Evolutionary conservation across 257 asterid genomes (phyloP), one percentile per base, ranked within the genome.

Genomic region (Salvia hispanica): DNA sequence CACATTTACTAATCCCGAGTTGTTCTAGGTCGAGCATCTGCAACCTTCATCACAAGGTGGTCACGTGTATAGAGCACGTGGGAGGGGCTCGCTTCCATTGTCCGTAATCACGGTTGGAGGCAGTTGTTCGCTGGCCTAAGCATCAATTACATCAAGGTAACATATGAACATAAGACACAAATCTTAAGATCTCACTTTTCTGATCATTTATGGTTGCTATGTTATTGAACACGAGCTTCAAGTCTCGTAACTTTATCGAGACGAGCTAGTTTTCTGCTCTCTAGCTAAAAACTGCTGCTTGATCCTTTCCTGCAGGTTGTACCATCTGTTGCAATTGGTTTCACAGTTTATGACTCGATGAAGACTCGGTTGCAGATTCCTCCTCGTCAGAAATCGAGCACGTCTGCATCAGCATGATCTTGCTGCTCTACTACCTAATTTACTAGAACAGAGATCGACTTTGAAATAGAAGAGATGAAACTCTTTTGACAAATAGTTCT

Each of bases 301-400:
- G 21, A 2, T 48, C 48, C 4, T 66, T 63, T 36, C 21, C 60
- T 55, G 60, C 91, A 93, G 96, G 82, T 93, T 66, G 97, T 93
- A 52, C 99, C 99, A 0, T 90, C 99, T 0, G 97, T 90, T 15
- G 97, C 97, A 9, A 86, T 93, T 60, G 99, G 99, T 58, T 90
- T 93, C 77, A 90, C 97, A 3, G 95, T 87, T 0, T 93, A 93
- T 40, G 99, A 90, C 74, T 70, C 58, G 75, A 90, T 93, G 92
- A 93, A 90, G 83, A 48, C 66, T 8, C 86, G 92, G 91, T 89
- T 93, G 69, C 67, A 47, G n/a, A 74, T 93, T 45, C 99, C 96
- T 64, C 91, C 97, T 31, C 81, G 97, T 15, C 96, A 88, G 42
- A 86, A 76, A 61, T 67, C 88, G 1, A 82, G 83, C 74, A 58